Percentiles rank a stretch among this genome's conserved stretches.
Conservation (phyloP, 805 yeast species). For the Schwanniomyces polymorphus region DNA sequence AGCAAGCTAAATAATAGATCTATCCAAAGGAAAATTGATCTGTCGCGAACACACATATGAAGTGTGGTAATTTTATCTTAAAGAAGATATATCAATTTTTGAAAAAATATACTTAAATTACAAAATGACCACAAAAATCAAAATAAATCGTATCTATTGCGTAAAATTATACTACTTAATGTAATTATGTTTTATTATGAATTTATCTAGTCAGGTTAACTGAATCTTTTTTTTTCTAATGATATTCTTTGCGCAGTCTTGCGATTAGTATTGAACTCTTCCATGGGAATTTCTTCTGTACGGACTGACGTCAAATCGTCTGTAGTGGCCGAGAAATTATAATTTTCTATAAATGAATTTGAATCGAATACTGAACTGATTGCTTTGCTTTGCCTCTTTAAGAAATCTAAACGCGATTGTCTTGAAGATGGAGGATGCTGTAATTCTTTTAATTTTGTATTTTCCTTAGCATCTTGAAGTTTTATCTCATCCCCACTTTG, state of each 20-base stretch:
- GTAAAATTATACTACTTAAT: neutral
- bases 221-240: neutral
- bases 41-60: no score
- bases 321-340: constrained; percentile 25
- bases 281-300: constrained; percentile 56
- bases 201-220: neutral
- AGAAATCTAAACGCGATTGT: constrained; percentile 27
- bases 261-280: constrained; percentile 30
- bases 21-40: no score
- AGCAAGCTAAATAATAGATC: no score
- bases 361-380: constrained; percentile 21
- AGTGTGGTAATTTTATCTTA: no score
- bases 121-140: no score
- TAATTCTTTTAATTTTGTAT: neutral
- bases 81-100: no score
- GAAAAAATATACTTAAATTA: no score
- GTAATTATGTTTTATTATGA: neutral
- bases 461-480: neutral
- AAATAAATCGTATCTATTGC: neutral
- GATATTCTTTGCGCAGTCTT: constrained; percentile 10
- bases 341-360: constrained; percentile 31
- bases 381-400: constrained; percentile 34
- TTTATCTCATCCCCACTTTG: constrained; percentile 1
- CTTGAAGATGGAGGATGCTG: constrained; percentile 17
- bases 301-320: constrained; percentile 32